These are phyloP conservation scores for Pouteria campechiana DNA, from an alignment of 179 eudicot species.

Conservation along the genomic window DNA sequence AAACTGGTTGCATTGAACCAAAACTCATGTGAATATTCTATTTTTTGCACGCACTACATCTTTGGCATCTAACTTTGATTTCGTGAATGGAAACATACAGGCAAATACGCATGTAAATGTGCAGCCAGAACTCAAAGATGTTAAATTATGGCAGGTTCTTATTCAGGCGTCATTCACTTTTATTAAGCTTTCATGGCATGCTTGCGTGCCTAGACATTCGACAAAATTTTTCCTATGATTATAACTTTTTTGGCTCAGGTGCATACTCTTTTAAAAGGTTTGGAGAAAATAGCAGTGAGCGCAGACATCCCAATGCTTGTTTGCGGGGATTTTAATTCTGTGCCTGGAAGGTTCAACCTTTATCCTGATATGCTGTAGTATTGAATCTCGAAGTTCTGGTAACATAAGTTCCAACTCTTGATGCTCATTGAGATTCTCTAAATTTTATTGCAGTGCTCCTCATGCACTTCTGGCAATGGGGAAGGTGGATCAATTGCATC, in stretches of 20 bases:
- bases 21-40: too few species aligned
- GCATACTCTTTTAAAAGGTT: slow-evolving; percentile 83
- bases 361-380: background rate
- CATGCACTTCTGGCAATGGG: slow-evolving; percentile 97
- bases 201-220: background rate
- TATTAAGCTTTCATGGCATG: too few species aligned
- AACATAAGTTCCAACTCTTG: background rate
- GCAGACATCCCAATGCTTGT: slow-evolving; percentile 98
- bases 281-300: slow-evolving; percentile 94
- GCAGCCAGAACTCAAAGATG: slow-evolving; percentile 84
- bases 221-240: background rate
- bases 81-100: too few species aligned
- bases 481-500: slow-evolving; percentile 83
- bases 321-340: slow-evolving; percentile 94
- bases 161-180: background rate
- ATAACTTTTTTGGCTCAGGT: slow-evolving; percentile 32
- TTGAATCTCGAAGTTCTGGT: background rate
- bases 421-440: background rate
- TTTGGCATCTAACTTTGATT: too few species aligned
- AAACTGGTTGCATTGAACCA: too few species aligned
- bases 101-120: slow-evolving; percentile 96
- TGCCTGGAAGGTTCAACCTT: slow-evolving; percentile 72
- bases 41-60: too few species aligned
- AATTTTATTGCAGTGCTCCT: slow-evolving; percentile 56
- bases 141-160: slow-evolving; percentile 95